These are phyloP conservation scores for Eimeria maxima DNA, from an alignment of 169 alveolate species.

Conservation along the genomic window DNA sequence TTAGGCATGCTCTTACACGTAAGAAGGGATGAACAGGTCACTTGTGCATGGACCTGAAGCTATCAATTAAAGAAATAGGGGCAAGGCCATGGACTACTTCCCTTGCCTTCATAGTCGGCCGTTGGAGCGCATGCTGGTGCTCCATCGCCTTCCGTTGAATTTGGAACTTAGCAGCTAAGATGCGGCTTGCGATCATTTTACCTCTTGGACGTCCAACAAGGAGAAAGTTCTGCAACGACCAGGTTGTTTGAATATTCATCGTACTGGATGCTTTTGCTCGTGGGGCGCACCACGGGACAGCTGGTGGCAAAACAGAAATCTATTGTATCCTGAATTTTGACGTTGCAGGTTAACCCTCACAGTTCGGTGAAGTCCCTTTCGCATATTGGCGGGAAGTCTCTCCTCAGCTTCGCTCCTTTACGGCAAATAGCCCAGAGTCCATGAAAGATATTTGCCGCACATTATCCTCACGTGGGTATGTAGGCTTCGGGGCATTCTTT, in stretches of 20 bases:
- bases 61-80: not conserved
- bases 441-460: not conserved
- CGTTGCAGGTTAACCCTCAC: slow-evolving; percentile 1
- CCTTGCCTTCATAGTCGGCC: slow-evolving; percentile 60
- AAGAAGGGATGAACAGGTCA: slow-evolving; percentile 69
- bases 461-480: not conserved
- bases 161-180: not conserved
- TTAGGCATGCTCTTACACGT: slow-evolving; percentile 35
- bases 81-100: not conserved
- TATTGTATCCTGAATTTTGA: not conserved
- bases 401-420: slow-evolving; percentile 21
- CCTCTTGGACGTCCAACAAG: slow-evolving; percentile 58
- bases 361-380: slow-evolving; percentile 61
- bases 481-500: slow-evolving; percentile 40
- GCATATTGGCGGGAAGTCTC: slow-evolving; percentile 49
- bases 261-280: not conserved
- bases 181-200: not conserved
- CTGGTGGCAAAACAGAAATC: not conserved
- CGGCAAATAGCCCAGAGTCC: not conserved
- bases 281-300: slow-evolving; percentile 49
- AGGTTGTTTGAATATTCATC: not conserved
- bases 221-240: not conserved
- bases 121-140: slow-evolving; percentile 40
- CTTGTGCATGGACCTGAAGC: slow-evolving; percentile 51
- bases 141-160: slow-evolving; percentile 39